Conservation (phyloP, 768 basidiomycete genomes). For the Calocybe cyanea region DNA sequence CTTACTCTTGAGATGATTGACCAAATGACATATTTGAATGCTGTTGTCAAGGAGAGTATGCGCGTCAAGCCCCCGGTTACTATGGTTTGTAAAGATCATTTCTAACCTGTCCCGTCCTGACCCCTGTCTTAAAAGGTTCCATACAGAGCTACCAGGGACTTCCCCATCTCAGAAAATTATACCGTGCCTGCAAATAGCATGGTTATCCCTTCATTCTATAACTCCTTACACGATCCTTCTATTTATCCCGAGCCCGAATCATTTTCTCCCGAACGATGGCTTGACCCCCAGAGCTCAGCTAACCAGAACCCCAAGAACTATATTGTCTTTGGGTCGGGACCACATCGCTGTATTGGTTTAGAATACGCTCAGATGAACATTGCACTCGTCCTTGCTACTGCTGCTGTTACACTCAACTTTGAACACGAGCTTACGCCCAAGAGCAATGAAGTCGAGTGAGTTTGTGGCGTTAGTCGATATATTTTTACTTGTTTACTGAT, state of each 20-base stretch:
- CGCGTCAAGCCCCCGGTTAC: conserved; percentile 91
- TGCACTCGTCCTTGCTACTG: conserved; percentile 78
- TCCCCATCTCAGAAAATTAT: conserved; percentile 91
- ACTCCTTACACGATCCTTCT: conserved; percentile 85
- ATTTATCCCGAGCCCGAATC: conserved; percentile 85
- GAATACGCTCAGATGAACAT: conserved; percentile 95
- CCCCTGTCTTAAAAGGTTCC: conserved; percentile 60
- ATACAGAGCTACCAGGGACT: conserved; percentile 84
- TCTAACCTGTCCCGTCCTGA: neutral
- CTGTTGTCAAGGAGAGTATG: conserved; percentile 91
- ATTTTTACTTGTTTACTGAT: neutral
- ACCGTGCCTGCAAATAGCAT: conserved; percentile 89
- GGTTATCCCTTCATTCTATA: conserved; percentile 93
- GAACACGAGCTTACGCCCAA: conserved; percentile 80
- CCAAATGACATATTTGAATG: conserved; percentile 88
- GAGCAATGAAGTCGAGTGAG: conserved; percentile 80
- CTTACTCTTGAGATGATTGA: conserved; percentile 88
- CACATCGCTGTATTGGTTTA: conserved; percentile 87
- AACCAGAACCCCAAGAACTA: conserved; percentile 90
- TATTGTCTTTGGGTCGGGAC: conserved; percentile 92
- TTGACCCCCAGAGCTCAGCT: conserved; percentile 75
- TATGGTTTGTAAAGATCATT: conserved; percentile 60
- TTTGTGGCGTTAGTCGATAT: conserved; percentile 20
- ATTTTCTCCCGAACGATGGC: conserved; percentile 89
- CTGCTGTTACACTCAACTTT: conserved; percentile 76